Conservation (phyloP, 2,329 filamentous ascomycete species). For the Venturia pyrina region DNA sequence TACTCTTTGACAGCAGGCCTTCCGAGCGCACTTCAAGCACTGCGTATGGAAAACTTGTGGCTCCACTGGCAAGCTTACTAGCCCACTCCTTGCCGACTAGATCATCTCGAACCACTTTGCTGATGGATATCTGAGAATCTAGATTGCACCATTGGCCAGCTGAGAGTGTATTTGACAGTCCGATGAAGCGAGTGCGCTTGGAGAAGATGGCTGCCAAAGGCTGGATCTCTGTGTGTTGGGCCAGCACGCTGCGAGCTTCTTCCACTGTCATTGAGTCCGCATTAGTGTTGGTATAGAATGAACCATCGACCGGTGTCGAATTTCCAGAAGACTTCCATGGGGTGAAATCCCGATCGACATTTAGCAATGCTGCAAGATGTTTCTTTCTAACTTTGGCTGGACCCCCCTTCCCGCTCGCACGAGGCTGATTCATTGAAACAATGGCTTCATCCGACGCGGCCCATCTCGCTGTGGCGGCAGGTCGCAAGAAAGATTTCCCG, state of each 20-base stretch:
- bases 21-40: conserved; percentile 42
- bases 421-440: conserved; percentile 12
- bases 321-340: conserved; percentile 17
- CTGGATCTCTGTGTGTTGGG: conserved; percentile 31
- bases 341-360: conserved; percentile 15
- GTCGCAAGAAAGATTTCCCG: conserved; percentile 22
- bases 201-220: conserved; percentile 38
- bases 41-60: conserved; percentile 37
- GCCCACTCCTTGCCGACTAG: conserved; percentile 24
- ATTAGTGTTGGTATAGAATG: neutral
- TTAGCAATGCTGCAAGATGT: conserved; percentile 30
- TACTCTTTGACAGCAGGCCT: conserved; percentile 27
- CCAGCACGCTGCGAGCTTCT: conserved; percentile 33
- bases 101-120: conserved; percentile 21
- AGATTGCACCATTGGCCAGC: conserved; percentile 38
- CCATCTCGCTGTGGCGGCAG: conserved; percentile 26
- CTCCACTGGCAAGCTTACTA: conserved; percentile 18
- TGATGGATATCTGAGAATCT: conserved; percentile 37
- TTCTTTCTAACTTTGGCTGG: conserved; percentile 31
- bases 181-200: conserved; percentile 38
- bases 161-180: conserved; percentile 33
- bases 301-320: neutral
- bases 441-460: conserved; percentile 14
- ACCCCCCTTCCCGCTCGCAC: conserved; percentile 15
- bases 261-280: conserved; percentile 16